Evolutionary conservation across 208 protist genomes (phyloP), one percentile per base, ranked within the genome.

Genomic region (Polymyxa betae): DNA sequence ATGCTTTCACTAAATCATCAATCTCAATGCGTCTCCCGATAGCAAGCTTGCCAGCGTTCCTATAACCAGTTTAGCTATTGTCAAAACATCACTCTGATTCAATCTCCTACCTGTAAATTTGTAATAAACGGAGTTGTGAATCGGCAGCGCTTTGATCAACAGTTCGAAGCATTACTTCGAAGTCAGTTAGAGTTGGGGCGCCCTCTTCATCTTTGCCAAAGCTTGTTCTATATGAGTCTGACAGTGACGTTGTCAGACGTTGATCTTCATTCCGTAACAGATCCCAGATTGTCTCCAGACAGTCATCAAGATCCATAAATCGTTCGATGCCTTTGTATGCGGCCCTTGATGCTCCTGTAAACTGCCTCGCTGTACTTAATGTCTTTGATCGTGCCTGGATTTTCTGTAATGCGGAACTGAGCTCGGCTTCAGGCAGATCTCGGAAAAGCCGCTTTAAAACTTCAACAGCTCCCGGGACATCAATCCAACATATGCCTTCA

Each of bases 251-350:
- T 20, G 5, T 45, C n/a, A 82, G 72, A 43, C 72, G 72, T 20
- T 5, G 16, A 43, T 82, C 72, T 43, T 82, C 72, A 20, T 35
- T 5, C 16, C 72, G 72, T 20, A 82, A 82, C 5, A 20, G 35
- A 5, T 82, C 72, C 72, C 72, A 82, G 72, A 82, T 82, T 20
- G 35, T 35, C n/a, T 82, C 72, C 35, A 82, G n/a, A 43, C 72
- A 82, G n/a, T 82, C 72, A n/a, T 82, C 72, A 12, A 82, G 72
- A n/a, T 82, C 72, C 72, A 82, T 82, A 43, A 40, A 82, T 43
- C 35, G 5, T 20, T 82, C 72, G 72, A n/a, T 82, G 35, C 72
- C 72, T 43, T 82, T 82, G n/a, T 82, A 35, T 12, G 72, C 72
- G 35, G 72, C 5, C n/a, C 35, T 5, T 5, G 16, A 38, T 5